Percentiles rank a stretch among this genome's conserved stretches.
These are phyloP conservation scores for Pyricularia grisea DNA, from an alignment of 2,329 filamentous ascomycete genomes.

Conservation along the genomic window DNA sequence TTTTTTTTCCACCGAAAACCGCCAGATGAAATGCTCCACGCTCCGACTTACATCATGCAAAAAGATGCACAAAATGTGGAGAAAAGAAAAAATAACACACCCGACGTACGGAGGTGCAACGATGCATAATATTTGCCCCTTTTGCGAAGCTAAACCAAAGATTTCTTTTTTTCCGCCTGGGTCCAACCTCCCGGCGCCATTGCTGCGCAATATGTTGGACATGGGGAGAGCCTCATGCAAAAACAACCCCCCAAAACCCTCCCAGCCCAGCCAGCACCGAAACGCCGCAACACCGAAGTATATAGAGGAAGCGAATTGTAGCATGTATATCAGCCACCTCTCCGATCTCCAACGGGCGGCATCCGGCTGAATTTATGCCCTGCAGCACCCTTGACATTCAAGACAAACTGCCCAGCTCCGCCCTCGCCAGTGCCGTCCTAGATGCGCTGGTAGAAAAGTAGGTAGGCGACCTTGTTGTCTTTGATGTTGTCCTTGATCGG, in stretches of 20 bases:
- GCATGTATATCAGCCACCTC: background rate
- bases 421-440: conserved; percentile 15
- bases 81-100: background rate
- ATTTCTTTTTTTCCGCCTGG: background rate
- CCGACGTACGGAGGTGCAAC: background rate
- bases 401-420: background rate
- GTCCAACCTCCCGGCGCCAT: background rate
- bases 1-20: background rate
- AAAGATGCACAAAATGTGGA: background rate
- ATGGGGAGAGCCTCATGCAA: background rate
- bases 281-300: background rate
- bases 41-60: background rate
- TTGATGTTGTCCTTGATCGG: conserved; percentile 57
- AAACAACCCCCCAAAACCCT: background rate
- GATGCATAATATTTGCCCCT: background rate
- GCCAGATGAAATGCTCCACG: background rate
- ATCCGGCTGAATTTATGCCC: background rate
- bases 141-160: background rate
- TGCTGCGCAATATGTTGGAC: conserved; percentile 1
- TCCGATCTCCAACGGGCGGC: background rate
- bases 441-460: conserved; percentile 87
- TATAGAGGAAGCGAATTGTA: background rate
- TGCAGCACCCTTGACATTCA: background rate
- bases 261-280: background rate
- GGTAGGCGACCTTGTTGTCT: conserved; percentile 95